Evolutionary conservation across 345 rosid species (phyloP).

Genomic region (Pistacia vera): DNA sequence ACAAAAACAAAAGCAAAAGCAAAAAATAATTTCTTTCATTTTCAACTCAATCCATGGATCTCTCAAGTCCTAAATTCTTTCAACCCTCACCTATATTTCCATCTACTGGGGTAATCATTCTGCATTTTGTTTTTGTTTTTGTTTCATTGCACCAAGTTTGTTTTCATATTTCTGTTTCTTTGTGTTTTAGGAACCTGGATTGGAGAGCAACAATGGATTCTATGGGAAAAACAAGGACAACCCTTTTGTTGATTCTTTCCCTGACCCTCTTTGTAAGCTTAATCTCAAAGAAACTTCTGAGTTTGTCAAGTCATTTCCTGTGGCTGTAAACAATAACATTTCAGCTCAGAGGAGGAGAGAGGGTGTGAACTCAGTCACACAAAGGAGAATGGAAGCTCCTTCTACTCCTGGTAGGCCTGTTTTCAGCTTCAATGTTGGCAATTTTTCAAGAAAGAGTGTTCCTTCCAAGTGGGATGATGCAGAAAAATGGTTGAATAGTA

Average conservation of each 20-base stretch:
- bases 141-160: background rate
- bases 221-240: constrained; percentile 41
- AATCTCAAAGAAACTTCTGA: constrained; percentile 76
- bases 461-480: constrained; percentile 99
- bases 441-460: constrained; percentile 58
- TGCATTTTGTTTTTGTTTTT: constrained; percentile 4
- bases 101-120: constrained; percentile 38
- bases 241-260: constrained; percentile 55
- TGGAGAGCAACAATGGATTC: constrained; percentile 36
- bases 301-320: constrained; percentile 67
- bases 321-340: constrained; percentile 38
- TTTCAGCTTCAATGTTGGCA: constrained; percentile 63
- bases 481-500: constrained; percentile 79
- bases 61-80: constrained; percentile 42
- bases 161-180: constrained; percentile 10
- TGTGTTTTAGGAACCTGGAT: constrained; percentile 35
- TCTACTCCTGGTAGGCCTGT: constrained; percentile 82
- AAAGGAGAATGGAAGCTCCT: constrained; percentile 63
- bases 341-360: constrained; percentile 61
- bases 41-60: constrained; percentile 39
- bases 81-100: constrained; percentile 38
- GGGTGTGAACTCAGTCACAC: constrained; percentile 50
- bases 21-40: background rate
- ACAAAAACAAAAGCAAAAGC: background rate
- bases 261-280: constrained; percentile 72